Evolutionary conservation across 2,329 filamentous ascomycete species (phyloP).

Genomic region (Pseudonectria buxi): DNA sequence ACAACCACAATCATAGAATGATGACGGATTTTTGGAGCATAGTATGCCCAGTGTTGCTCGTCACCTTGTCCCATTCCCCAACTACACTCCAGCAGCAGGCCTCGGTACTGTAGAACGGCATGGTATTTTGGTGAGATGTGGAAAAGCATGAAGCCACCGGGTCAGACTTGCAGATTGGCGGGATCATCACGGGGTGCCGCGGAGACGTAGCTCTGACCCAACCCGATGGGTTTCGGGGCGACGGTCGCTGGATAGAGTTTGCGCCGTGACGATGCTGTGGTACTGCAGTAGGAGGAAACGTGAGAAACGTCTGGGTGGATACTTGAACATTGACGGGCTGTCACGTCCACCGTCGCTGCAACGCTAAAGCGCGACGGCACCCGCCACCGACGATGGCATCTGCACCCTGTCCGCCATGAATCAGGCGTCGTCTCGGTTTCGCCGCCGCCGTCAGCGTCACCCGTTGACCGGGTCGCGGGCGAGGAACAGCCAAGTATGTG

Average conservation of each 20-base stretch:
- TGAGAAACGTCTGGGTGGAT: slow-evolving; percentile 11
- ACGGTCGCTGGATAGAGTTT: slow-evolving; percentile 17
- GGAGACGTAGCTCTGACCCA: slow-evolving; percentile 19
- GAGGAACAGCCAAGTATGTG: too few species aligned
- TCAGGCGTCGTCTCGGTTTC: slow-evolving; percentile 14
- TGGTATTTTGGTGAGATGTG: slow-evolving; percentile 9
- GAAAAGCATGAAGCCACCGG: slow-evolving; percentile 21
- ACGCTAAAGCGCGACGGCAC: slow-evolving; percentile 23
- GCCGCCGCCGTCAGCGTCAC: slow-evolving; percentile 8
- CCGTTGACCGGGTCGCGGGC: too few species aligned
- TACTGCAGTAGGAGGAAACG: slow-evolving; percentile 9
- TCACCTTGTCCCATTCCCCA: too few species aligned
- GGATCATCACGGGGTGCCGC: slow-evolving; percentile 19
- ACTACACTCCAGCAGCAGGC: too few species aligned
- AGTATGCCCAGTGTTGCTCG: too few species aligned
- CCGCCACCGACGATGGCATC: slow-evolving; percentile 21
- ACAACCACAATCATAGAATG: too few species aligned
- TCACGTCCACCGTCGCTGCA: slow-evolving; percentile 18
- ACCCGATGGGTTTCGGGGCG: slow-evolving; percentile 21
- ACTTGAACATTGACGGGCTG: slow-evolving; percentile 18
- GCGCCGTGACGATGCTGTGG: slow-evolving; percentile 15
- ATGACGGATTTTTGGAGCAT: too few species aligned
- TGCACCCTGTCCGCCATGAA: slow-evolving; percentile 16
- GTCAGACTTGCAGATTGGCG: slow-evolving; percentile 6
- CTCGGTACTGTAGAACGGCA: too few species aligned